phyloP scores from a whole-genome alignment of 208 protist species.

The Wallacemonas sp. region DNA sequence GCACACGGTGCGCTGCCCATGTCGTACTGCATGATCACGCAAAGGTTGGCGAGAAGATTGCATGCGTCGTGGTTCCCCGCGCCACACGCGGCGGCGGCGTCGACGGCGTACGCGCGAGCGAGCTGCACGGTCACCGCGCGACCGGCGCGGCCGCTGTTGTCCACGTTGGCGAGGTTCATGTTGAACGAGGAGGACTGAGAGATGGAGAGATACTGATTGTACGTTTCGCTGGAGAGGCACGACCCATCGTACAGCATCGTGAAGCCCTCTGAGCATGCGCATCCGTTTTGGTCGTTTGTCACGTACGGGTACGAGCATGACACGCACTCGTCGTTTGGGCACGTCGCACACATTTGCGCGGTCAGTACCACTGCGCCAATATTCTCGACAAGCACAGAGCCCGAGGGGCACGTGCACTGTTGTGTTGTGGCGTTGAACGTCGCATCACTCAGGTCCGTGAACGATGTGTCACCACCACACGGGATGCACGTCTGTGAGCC shows the following conservation, averaged over 20 bases:
- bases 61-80: conserved; percentile 53
- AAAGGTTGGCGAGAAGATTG: conserved; percentile 74
- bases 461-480: conserved; percentile 40
- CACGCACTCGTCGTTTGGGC: conserved; percentile 23
- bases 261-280: conserved; percentile 41
- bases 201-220: conserved; percentile 25
- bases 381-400: conserved; percentile 37
- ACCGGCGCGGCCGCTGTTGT: conserved; percentile 32
- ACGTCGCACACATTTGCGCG: conserved; percentile 51
- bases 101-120: conserved; percentile 33
- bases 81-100: conserved; percentile 46
- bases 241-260: conserved; percentile 55
- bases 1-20: conserved; percentile 45
- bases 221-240: conserved; percentile 37
- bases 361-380: conserved; percentile 31
- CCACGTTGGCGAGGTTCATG: conserved; percentile 44
- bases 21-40: conserved; percentile 68
- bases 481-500: conserved; percentile 37
- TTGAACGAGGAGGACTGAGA: conserved; percentile 17
- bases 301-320: conserved; percentile 47
- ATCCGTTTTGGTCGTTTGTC: conserved; percentile 10
- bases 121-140: conserved; percentile 16
- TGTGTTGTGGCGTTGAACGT: conserved; percentile 26
- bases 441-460: conserved; percentile 29
- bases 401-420: conserved; percentile 37